These are phyloP conservation scores for Pseudonitzschia pungens DNA, from an alignment of 108 stramenopile species.

Conservation along the genomic window DNA sequence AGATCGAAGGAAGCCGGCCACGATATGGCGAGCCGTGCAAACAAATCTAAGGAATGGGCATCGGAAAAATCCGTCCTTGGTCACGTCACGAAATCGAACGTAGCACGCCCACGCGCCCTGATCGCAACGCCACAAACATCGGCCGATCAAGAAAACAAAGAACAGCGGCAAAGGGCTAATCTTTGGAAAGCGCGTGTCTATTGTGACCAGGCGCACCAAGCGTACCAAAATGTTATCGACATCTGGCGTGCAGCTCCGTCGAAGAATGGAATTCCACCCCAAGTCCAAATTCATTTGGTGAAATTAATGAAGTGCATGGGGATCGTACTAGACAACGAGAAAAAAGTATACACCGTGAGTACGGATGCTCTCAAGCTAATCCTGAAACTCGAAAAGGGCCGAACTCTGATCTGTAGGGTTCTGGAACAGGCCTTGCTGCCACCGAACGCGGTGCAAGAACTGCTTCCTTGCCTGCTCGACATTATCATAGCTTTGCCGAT, in stretches of 20 bases:
- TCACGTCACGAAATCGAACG: conserved; percentile 63
- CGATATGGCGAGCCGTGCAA: conserved; percentile 52
- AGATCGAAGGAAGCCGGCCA: conserved; percentile 45
- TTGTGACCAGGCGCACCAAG: conserved; percentile 79
- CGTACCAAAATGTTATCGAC: conserved; percentile 68
- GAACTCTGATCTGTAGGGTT: conserved; percentile 58
- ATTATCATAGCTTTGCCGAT: conserved; percentile 23
- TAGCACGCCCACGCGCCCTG: conserved; percentile 75
- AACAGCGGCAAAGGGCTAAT: conserved; percentile 50
- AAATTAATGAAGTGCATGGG: conserved; percentile 73
- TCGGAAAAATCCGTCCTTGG: conserved; percentile 66
- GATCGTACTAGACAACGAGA: conserved; percentile 36
- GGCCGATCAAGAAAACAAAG: conserved; percentile 29
- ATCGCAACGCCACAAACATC: conserved; percentile 56
- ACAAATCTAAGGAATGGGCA: conserved; percentile 70
- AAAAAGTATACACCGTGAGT: conserved; percentile 43
- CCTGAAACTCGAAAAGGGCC: conserved; percentile 71
- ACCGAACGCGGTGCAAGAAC: conserved; percentile 59
- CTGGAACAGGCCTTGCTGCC: conserved; percentile 80
- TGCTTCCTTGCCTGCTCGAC: conserved; percentile 56
- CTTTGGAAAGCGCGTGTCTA: conserved; percentile 84
- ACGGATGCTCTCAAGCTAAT: conserved; percentile 40
- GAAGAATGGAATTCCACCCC: conserved; percentile 44
- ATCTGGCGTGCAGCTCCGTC: conserved; percentile 55
- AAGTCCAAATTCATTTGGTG: conserved; percentile 67